Percentiles rank a stretch among this genome's conserved stretches.
Conservation (phyloP, 2,329 filamentous ascomycete genomes). For the Aspergillus quadricinctus region DNA sequence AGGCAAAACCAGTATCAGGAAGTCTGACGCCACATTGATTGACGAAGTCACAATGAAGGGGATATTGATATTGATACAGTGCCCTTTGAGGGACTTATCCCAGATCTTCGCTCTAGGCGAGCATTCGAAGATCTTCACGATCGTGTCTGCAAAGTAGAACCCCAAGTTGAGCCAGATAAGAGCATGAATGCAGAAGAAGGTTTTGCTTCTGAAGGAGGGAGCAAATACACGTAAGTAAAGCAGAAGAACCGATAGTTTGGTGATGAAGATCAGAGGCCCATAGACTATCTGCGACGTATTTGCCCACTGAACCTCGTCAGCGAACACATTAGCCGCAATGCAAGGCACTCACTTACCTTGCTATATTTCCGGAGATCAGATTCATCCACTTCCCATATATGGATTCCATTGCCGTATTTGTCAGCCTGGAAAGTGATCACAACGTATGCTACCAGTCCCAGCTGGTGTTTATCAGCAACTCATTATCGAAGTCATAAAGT, state of each 20-base stretch:
- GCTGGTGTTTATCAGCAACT: slow-evolving; percentile 8
- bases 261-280: slow-evolving; percentile 24
- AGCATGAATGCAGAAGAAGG: slow-evolving; percentile 18
- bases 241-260: slow-evolving; percentile 26
- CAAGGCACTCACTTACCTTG: slow-evolving; percentile 8
- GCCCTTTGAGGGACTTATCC: slow-evolving; percentile 13
- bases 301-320: slow-evolving; percentile 9
- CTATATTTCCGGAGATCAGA: slow-evolving; percentile 15
- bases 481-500: neutral
- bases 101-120: slow-evolving; percentile 21
- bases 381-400: slow-evolving; percentile 13
- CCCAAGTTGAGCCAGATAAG: slow-evolving; percentile 21
- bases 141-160: slow-evolving; percentile 21
- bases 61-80: slow-evolving; percentile 21
- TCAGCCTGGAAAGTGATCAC: slow-evolving; percentile 17
- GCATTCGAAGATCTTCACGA: slow-evolving; percentile 25
- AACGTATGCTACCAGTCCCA: slow-evolving; percentile 20
- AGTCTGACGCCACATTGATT: slow-evolving; percentile 22
- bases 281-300: slow-evolving; percentile 25
- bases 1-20: slow-evolving; percentile 21
- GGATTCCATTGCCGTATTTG: slow-evolving; percentile 18
- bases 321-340: neutral
- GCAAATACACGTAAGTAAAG: slow-evolving; percentile 24
- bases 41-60: slow-evolving; percentile 16
- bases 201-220: slow-evolving; percentile 13